Conservation (phyloP, 495 filamentous ascomycete genomes). For the Lepraria neglecta region DNA sequence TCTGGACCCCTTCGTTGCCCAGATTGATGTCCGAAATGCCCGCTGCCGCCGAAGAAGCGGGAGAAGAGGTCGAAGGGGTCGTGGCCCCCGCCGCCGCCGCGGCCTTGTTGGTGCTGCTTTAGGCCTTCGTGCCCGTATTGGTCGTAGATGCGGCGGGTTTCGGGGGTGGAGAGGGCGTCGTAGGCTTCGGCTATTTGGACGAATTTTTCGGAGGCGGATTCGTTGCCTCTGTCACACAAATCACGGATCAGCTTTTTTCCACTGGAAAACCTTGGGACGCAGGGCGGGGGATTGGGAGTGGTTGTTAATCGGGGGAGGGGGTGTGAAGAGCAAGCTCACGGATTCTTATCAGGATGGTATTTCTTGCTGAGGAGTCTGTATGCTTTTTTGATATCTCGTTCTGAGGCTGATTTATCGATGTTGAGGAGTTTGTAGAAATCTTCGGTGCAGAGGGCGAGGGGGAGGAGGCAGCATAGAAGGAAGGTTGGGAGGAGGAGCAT, state of each 20-base stretch:
- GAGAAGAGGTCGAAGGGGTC: slow-evolving; percentile 97
- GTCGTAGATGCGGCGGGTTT: slow-evolving; percentile 88
- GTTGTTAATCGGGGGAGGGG: neutral
- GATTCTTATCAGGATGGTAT: slow-evolving; percentile 98
- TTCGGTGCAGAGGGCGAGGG: slow-evolving; percentile 55
- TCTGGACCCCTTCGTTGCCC: slow-evolving; percentile 76
- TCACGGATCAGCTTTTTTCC: slow-evolving; percentile 6
- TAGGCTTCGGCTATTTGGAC: slow-evolving; percentile 94
- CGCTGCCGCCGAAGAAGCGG: slow-evolving; percentile 91
- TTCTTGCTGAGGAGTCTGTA: slow-evolving; percentile 92
- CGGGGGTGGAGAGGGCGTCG: slow-evolving; percentile 77
- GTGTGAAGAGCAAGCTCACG: slow-evolving; percentile 55
- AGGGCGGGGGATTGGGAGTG: neutral
- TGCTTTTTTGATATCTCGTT: slow-evolving; percentile 91
- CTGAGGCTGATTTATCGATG: slow-evolving; percentile 71
- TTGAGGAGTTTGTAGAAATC: slow-evolving; percentile 95
- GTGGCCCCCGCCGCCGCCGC: slow-evolving; percentile 51
- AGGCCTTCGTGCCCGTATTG: slow-evolving; percentile 90
- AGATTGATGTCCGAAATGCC: slow-evolving; percentile 66
- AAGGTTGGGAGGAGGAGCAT: slow-evolving; percentile 25
- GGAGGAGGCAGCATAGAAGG: slow-evolving; percentile 39
- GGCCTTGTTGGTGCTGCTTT: slow-evolving; percentile 72
- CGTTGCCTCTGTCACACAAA: slow-evolving; percentile 53
- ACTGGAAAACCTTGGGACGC: neutral
- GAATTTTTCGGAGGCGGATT: slow-evolving; percentile 81